Evolutionary conservation across 495 filamentous ascomycete genomes (phyloP), one percentile per base, ranked within the genome.

Genomic region (Saxophila tyrrhenica): DNA sequence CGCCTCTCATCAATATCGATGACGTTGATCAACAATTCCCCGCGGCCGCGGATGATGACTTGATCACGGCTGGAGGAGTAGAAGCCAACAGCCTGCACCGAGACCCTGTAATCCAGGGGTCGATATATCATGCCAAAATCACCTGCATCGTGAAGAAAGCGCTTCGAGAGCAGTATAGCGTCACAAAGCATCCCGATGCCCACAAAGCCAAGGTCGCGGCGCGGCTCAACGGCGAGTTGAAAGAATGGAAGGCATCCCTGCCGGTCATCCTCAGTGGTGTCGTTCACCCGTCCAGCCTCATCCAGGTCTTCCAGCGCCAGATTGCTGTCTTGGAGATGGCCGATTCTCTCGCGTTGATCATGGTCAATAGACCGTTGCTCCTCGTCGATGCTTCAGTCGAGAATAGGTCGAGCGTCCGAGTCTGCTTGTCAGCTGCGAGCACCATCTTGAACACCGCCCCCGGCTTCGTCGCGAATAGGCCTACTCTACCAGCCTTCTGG

Each of bases 331-430:
- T 82, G 13, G 70, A 70, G 48, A 63, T 81, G 20, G 72, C 78
- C 13, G 73, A 76, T 54, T 69, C 67, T 3, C 77, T 81, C 52
- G 75, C 75, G 2, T 69, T 73, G 50, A 80, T 82, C 32, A 72
- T 81, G 29, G 65, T 74, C 9, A 75, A 70, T n/a, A 72, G 79
- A n/a, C 76, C 75, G 39, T 76, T 79, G 24, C 67, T 82, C 23
- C 63, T 80, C 10, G 67, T 69, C 24, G 51, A 67, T 29, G 65
- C 69, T 10, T 48, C 55, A 54, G 61, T 66, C n/a, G 62, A 66
- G 7, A 62, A 62, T 25, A 58, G 69, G 48, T 62, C 67, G 48
- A 65, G 71, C 25, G 65, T 78, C 5, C 62, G 63, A 8, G 71
- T 70, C 32, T 75, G 75, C 41, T 66, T 76, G 15, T 65, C 69